Conservation (phyloP, 2,329 filamentous ascomycete species). For the Sclerotinia borealis region DNA sequence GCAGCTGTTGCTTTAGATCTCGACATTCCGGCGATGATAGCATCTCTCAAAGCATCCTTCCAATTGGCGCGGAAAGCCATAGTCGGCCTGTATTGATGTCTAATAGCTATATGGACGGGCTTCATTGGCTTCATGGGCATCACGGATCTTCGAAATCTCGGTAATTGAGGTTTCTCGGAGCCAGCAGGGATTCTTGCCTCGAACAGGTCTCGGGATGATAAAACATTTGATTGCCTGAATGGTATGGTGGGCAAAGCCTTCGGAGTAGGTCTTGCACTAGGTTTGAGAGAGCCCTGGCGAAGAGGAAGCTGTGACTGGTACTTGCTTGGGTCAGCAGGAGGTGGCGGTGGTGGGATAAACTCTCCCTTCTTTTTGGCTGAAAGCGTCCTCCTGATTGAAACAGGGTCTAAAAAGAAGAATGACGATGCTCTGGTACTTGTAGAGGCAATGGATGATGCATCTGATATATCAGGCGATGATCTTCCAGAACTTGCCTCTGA, state of each 20-base stretch:
- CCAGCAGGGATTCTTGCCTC: conserved; percentile 16
- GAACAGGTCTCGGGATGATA: conserved; percentile 24
- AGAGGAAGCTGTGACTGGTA: conserved; percentile 18
- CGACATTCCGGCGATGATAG: conserved; percentile 20
- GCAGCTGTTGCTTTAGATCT: conserved; percentile 4
- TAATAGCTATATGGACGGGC: conserved; percentile 13
- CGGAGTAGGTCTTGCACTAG: neutral
- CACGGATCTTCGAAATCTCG: conserved; percentile 8
- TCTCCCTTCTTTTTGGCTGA: conserved; percentile 15
- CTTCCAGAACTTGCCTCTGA: conserved; percentile 27
- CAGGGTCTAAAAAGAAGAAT: conserved; percentile 11
- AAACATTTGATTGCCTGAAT: conserved; percentile 25
- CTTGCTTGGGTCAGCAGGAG: conserved; percentile 17
- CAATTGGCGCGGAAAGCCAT: conserved; percentile 20
- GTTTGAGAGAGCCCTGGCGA: conserved; percentile 10
- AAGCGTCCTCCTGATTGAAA: conserved; percentile 15
- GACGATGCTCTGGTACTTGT: conserved; percentile 33
- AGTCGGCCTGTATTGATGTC: conserved; percentile 18
- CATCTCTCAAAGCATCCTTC: conserved; percentile 25
- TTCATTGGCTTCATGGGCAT: neutral
- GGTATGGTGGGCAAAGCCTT: neutral
- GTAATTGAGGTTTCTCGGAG: conserved; percentile 9
- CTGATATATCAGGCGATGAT: conserved; percentile 27
- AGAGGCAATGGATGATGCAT: conserved; percentile 29
- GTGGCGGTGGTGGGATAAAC: conserved; percentile 2